Percentiles rank a stretch among this genome's conserved stretches.
These are phyloP conservation scores for Pleoardoris graminearum DNA, from an alignment of 2,329 filamentous ascomycete genomes.

Conservation along the genomic window DNA sequence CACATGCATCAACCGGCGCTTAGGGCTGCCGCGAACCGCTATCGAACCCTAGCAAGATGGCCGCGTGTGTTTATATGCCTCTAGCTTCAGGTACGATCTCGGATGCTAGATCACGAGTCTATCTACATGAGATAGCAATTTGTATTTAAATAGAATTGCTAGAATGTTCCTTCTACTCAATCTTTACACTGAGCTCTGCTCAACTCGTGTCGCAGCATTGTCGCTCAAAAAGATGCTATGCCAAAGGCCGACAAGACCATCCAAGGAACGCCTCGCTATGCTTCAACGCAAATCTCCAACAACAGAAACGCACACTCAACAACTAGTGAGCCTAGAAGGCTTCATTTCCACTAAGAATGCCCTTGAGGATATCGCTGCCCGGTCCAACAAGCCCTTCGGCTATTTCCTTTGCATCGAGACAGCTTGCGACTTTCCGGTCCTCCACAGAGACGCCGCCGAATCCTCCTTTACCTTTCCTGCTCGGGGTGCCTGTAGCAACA, in stretches of 20 bases:
- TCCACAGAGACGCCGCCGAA: conserved; percentile 60
- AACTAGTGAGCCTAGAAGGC: neutral
- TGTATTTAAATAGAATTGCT: neutral
- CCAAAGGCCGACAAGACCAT: no score
- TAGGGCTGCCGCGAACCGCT: conserved; percentile 25
- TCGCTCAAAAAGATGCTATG: no score
- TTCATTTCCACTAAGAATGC: conserved; percentile 32
- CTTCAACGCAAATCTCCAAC: neutral
- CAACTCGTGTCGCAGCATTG: no score
- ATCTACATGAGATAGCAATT: neutral
- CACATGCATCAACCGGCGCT: conserved; percentile 16
- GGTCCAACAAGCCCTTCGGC: conserved; percentile 65
- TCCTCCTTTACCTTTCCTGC: conserved; percentile 62
- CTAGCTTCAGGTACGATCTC: neutral
- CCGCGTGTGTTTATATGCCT: conserved; percentile 6
- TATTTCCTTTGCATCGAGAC: conserved; percentile 78
- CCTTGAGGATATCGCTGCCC: conserved; percentile 47
- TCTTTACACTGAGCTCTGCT: neutral
- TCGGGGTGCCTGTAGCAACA: conserved; percentile 67
- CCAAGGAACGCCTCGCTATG: neutral
- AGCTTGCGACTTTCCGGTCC: conserved; percentile 77
- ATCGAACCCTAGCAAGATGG: conserved; percentile 27
- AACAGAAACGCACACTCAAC: neutral
- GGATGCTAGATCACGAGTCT: neutral
- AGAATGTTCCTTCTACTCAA: neutral